A percentile compares a stretch with the other conserved stretches of the same genome.
Conservation (phyloP, 139 green algal genomes). For the Micractinium sp. region DNA sequence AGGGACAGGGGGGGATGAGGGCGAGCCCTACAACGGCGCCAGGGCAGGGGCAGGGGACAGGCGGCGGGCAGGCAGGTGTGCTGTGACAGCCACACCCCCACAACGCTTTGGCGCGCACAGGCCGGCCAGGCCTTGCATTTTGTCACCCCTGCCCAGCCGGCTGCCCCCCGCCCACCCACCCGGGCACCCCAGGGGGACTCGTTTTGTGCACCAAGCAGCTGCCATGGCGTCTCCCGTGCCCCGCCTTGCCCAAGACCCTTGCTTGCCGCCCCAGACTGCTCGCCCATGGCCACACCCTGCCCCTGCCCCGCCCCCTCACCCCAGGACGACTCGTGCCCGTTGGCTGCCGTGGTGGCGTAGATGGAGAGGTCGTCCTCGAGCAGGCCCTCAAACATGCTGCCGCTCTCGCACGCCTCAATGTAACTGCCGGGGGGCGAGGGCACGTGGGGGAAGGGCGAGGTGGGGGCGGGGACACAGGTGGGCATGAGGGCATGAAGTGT, state of each 20-base stretch:
- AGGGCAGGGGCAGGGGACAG: neutral
- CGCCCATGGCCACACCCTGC: neutral
- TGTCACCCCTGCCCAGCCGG: too few relatives aligned
- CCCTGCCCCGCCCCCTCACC: constrained; percentile 49
- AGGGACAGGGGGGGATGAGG: neutral
- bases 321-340: constrained; percentile 89
- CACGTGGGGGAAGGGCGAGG: neutral
- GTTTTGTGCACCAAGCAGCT: too few relatives aligned
- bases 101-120: too few relatives aligned
- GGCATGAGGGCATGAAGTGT: neutral
- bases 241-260: too few relatives aligned
- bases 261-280: neutral
- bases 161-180: too few relatives aligned
- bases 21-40: neutral
- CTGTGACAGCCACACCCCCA: neutral
- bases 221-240: too few relatives aligned
- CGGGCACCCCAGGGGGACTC: too few relatives aligned
- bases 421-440: constrained; percentile 50
- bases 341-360: constrained; percentile 90
- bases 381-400: constrained; percentile 93
- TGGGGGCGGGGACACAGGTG: neutral
- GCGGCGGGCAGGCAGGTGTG: neutral
- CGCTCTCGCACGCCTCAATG: constrained; percentile 94
- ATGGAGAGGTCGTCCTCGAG: constrained; percentile 60
- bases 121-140: too few relatives aligned